These are phyloP conservation scores for Butyriboletus appendiculatus DNA, from an alignment of 1,284 basidiomycete genomes.

Conservation along the genomic window DNA sequence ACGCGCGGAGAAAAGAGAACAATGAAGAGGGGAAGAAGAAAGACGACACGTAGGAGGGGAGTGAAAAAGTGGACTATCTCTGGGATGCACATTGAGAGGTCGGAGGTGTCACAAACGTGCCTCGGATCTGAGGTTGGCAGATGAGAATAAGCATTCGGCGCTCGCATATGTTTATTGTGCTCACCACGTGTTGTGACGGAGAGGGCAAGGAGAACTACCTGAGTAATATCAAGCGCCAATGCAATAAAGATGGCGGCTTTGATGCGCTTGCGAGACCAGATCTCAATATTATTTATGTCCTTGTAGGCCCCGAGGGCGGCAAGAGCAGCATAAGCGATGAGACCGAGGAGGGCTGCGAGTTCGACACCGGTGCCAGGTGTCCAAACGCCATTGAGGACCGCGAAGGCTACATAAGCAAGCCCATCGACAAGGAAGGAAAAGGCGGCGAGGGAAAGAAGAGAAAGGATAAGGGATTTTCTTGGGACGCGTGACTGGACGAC, in stretches of 20 bases:
- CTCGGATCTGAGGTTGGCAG: constrained; percentile 12
- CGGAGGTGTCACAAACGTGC: constrained; percentile 36
- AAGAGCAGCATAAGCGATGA: constrained; percentile 66
- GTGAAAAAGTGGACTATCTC: constrained; percentile 61
- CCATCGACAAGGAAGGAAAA: constrained; percentile 88
- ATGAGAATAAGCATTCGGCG: neutral
- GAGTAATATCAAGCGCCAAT: constrained; percentile 57
- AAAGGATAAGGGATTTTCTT: constrained; percentile 69
- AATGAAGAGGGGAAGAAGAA: constrained; percentile 59
- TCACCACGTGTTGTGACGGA: constrained; percentile 48
- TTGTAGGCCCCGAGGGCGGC: constrained; percentile 76
- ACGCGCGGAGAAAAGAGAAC: constrained; percentile 60
- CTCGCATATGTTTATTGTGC: constrained; percentile 16
- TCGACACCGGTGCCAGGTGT: constrained; percentile 65
- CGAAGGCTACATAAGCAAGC: constrained; percentile 61
- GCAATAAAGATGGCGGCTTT: constrained; percentile 53
- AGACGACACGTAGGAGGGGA: constrained; percentile 62
- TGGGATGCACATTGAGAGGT: constrained; percentile 38
- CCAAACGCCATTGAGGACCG: constrained; percentile 68
- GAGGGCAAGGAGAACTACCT: constrained; percentile 54
- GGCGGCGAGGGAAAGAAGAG: constrained; percentile 69
- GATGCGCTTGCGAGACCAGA: constrained; percentile 66
- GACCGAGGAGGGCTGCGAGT: constrained; percentile 63
- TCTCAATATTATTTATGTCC: constrained; percentile 65
- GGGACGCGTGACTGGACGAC: constrained; percentile 70